Percentiles rank a stretch among this genome's conserved stretches.
Conservation (phyloP, 2,329 filamentous ascomycete species). For the Aaosphaeria arxii region DNA sequence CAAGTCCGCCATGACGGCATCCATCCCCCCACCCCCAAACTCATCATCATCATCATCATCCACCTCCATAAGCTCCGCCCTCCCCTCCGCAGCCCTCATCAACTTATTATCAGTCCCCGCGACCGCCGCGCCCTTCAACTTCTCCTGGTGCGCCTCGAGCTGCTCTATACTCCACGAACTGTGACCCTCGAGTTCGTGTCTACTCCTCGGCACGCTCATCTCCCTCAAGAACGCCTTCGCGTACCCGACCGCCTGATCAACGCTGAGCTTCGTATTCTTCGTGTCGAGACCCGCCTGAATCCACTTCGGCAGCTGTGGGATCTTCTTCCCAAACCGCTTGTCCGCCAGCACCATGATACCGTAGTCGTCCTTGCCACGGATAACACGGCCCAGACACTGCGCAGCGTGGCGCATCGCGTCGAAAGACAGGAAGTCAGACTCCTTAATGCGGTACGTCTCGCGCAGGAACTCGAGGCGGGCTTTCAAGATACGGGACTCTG, state of each 20-base stretch:
- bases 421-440: conserved; percentile 97
- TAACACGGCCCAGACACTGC: conserved; percentile 89
- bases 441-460: conserved; percentile 93
- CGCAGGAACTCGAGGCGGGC: conserved; percentile 93
- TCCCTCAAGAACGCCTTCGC: conserved; percentile 85
- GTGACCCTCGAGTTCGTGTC: conserved; percentile 83
- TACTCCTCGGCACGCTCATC: conserved; percentile 88
- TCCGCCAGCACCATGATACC: conserved; percentile 99
- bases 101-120: conserved; percentile 56
- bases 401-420: conserved; percentile 99
- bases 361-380: conserved; percentile 97
- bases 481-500: conserved; percentile 94
- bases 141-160: conserved; percentile 73
- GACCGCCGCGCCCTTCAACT: conserved; percentile 67
- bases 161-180: conserved; percentile 87
- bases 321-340: conserved; percentile 88
- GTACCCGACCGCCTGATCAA: conserved; percentile 87
- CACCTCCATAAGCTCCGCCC: conserved; percentile 12
- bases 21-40: conserved; percentile 32
- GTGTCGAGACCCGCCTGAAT: conserved; percentile 86
- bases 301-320: conserved; percentile 90
- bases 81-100: conserved; percentile 25
- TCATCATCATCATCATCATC: conserved; percentile 23
- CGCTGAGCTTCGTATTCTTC: conserved; percentile 83
- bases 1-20: conserved; percentile 36